A percentile compares a stretch with the other conserved stretches of the same genome.
These are phyloP conservation scores for Phragmites australis DNA, from an alignment of 176 grass and related monocot genomes.

Conservation along the genomic window DNA sequence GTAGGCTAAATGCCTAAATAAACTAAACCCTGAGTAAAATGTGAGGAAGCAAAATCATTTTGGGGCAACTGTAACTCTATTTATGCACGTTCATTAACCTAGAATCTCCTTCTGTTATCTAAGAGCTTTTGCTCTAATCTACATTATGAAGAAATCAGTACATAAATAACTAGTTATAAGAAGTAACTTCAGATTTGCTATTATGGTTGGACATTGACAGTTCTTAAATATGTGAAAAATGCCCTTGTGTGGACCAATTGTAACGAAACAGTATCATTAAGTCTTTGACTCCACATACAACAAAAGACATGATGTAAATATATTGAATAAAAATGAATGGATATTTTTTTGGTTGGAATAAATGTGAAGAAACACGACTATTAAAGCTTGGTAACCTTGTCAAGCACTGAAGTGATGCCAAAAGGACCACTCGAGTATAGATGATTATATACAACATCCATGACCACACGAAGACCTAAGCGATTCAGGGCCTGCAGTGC, in stretches of 20 bases:
- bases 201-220: not conserved
- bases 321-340: not conserved
- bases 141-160: not conserved
- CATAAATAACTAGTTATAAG: not conserved
- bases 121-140: not conserved
- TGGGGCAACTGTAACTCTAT: not conserved
- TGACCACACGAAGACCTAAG: slow-evolving; percentile 75
- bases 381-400: slow-evolving; percentile 62
- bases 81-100: not conserved
- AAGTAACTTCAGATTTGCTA: not conserved
- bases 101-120: not conserved
- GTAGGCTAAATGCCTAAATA: not conserved
- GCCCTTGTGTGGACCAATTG: not conserved
- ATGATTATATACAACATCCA: slow-evolving; percentile 98
- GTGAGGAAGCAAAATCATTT: not conserved
- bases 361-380: not conserved
- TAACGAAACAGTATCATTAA: slow-evolving; percentile 12
- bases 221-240: slow-evolving; percentile 20
- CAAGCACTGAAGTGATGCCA: slow-evolving; percentile 70
- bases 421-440: slow-evolving; percentile 74
- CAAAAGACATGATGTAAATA: not conserved
- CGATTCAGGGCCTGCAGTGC: slow-evolving; percentile 69
- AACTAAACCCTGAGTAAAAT: not conserved
- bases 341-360: not conserved
- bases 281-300: not conserved